Conservation (phyloP, 768 basidiomycete genomes). For the Mycena indigotica region DNA sequence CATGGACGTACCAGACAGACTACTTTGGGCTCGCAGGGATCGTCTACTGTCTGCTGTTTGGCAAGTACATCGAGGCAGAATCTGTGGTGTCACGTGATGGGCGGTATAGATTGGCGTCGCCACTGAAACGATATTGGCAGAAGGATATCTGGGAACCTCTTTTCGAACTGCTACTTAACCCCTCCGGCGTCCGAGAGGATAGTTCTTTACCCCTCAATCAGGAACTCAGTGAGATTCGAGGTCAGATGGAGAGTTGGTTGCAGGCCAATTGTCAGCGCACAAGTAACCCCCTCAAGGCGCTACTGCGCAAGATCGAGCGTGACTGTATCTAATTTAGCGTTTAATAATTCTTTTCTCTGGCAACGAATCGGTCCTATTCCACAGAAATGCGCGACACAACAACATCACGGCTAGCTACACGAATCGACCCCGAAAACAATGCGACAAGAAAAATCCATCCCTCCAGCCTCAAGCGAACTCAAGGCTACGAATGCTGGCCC, state of each 20-base stretch:
- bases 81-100: conserved; percentile 46
- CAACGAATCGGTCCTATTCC: conserved; percentile 25
- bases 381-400: conserved; percentile 31
- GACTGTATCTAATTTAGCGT: conserved; percentile 37
- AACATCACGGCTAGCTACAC: conserved; percentile 34
- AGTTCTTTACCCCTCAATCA: conserved; percentile 71
- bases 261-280: conserved; percentile 84
- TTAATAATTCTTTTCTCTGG: conserved; percentile 11
- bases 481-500: conserved; percentile 60
- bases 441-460: conserved; percentile 28
- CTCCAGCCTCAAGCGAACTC: neutral
- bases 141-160: conserved; percentile 79
- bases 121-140: conserved; percentile 97
- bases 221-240: conserved; percentile 64
- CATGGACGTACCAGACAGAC: conserved; percentile 96
- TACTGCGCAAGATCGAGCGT: conserved; percentile 81
- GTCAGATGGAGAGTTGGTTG: conserved; percentile 88
- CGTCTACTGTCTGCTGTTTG: conserved; percentile 94
- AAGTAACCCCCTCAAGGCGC: conserved; percentile 75
- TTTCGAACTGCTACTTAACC: conserved; percentile 88
- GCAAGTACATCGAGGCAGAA: conserved; percentile 87
- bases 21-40: conserved; percentile 96
- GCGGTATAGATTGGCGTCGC: conserved; percentile 67
- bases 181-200: conserved; percentile 57
- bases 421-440: conserved; percentile 27